Conservation (phyloP, 202 grass and related monocot genomes). For the Musa balbisiana region DNA sequence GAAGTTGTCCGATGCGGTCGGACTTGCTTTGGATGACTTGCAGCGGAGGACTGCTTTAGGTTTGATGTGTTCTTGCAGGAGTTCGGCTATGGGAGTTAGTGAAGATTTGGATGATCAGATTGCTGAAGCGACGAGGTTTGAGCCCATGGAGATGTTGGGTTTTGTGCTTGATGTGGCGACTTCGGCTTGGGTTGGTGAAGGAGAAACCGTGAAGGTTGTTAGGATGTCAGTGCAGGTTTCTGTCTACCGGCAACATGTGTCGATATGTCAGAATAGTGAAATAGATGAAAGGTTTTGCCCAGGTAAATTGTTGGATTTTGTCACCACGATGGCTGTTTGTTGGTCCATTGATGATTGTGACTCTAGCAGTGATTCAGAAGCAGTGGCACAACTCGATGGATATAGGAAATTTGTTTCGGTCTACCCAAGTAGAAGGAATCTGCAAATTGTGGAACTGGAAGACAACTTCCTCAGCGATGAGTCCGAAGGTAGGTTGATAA, state of each 20-base stretch:
- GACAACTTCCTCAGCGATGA: not conserved
- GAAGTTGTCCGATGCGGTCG: slow-evolving; percentile 9
- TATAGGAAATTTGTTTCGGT: slow-evolving; percentile 14
- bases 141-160: slow-evolving; percentile 2
- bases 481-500: slow-evolving; percentile 7
- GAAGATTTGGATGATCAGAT: not conserved
- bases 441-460: not conserved
- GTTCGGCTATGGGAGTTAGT: not conserved
- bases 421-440: slow-evolving; percentile 1
- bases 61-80: slow-evolving; percentile 8
- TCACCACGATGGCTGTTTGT: slow-evolving; percentile 9
- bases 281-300: slow-evolving; percentile 2
- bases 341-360: not conserved
- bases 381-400: not conserved
- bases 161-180: slow-evolving; percentile 18
- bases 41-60: slow-evolving; percentile 4
- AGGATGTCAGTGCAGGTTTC: slow-evolving; percentile 10
- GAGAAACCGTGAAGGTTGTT: not conserved
- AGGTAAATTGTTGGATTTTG: slow-evolving; percentile 12
- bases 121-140: slow-evolving; percentile 5
- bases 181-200: not conserved
- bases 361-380: not conserved
- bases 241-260: not conserved
- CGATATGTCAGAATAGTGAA: slow-evolving; percentile 2
- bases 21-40: slow-evolving; percentile 14